Evolutionary conservation across 331 rosid genomes (phyloP).

Genomic region (Saraca asoca): DNA sequence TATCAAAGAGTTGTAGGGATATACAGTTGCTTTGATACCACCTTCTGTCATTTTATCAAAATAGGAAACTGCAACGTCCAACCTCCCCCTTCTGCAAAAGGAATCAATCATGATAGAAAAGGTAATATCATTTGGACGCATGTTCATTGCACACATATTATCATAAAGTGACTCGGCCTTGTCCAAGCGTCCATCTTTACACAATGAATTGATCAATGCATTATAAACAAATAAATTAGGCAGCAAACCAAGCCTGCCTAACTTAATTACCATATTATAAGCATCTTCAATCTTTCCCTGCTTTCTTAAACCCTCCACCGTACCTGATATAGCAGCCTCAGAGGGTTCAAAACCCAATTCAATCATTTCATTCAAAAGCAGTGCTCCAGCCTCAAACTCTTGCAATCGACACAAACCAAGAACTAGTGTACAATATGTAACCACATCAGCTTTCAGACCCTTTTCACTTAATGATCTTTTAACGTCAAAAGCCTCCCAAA

Average conservation of each 20-base stretch:
- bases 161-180: conserved; percentile 67
- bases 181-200: conserved; percentile 67
- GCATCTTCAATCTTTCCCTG: conserved; percentile 58
- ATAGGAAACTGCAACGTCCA: conserved; percentile 63
- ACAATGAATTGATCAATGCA: conserved; percentile 69
- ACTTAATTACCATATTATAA: conserved; percentile 59
- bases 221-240: conserved; percentile 75
- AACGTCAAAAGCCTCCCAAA: conserved; percentile 68
- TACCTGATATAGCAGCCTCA: conserved; percentile 68
- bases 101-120: conserved; percentile 82
- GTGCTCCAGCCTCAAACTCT: conserved; percentile 54
- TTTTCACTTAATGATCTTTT: conserved; percentile 55
- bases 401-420: conserved; percentile 74
- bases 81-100: conserved; percentile 66
- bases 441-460: conserved; percentile 72
- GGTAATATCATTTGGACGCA: conserved; percentile 72
- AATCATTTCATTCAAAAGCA: conserved; percentile 71
- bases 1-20: conserved; percentile 80
- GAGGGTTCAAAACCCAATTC: conserved; percentile 59
- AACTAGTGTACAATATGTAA: conserved; percentile 70
- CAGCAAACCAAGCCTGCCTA: conserved; percentile 54
- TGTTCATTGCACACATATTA: conserved; percentile 53
- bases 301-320: conserved; percentile 76
- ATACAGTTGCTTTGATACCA: conserved; percentile 57
- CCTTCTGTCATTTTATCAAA: conserved; percentile 59